Percentiles rank a stretch among this genome's conserved stretches.
These are phyloP conservation scores for Mesembryanthemum crystallinum DNA, from an alignment of 148 eudicot species.

Conservation along the genomic window DNA sequence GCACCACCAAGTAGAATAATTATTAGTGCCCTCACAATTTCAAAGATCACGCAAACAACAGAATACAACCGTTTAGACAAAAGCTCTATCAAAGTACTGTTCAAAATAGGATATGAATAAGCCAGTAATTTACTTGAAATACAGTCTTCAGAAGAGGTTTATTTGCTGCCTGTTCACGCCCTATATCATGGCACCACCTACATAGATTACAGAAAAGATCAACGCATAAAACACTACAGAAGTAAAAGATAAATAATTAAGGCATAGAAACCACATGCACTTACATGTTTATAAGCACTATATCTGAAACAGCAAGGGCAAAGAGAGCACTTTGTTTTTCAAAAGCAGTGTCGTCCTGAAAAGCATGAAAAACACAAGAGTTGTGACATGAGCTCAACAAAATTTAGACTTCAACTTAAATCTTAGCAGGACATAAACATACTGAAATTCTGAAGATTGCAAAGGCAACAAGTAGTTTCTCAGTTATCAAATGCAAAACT, in stretches of 20 bases:
- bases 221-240: not conserved
- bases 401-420: not conserved
- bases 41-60: constrained; percentile 15
- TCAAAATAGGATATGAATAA: not conserved
- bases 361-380: constrained; percentile 19
- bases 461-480: not conserved
- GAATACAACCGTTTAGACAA: not conserved
- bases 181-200: constrained; percentile 99
- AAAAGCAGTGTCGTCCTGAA: constrained; percentile 96
- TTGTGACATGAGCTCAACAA: not conserved
- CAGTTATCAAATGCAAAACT: not conserved
- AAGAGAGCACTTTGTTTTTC: constrained; percentile 99
- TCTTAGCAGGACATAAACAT: not conserved
- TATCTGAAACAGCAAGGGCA: constrained; percentile 99
- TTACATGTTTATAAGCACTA: constrained; percentile 98
- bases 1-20: constrained; percentile 18
- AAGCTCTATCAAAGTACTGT: not conserved
- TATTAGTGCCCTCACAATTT: not conserved
- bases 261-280: constrained; percentile 14
- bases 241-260: constrained; percentile 1
- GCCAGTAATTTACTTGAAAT: constrained; percentile 65
- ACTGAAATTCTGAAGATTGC: not conserved
- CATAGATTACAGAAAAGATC: constrained; percentile 6
- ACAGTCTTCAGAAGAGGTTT: constrained; percentile 97
- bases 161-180: constrained; percentile 99